Base-by-base conservation (phyloP, 1,284 basidiomycete species). In the Rhodotorula mucilaginosa region DNA sequence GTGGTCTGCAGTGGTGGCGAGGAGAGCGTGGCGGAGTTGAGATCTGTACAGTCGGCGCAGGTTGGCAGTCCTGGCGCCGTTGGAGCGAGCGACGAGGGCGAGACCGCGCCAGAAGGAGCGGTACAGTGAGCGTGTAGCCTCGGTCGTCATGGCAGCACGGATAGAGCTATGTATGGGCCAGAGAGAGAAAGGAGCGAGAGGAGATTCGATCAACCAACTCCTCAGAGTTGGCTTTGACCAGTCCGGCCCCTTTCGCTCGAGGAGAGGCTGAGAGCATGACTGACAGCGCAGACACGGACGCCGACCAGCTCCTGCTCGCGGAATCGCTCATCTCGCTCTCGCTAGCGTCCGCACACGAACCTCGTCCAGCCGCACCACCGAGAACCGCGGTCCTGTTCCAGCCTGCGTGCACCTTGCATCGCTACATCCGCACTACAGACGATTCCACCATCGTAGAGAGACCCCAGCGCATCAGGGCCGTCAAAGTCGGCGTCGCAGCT, bases 391-490 rank as follows among this genome's bases (percentile, higher is more conserved):
- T 74, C 58, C 57, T 76, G 44, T 68, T 76, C 58, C 74, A 76
- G 49, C 72, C 71, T 6, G 70, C 66, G 6, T 76, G 73, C 62
- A 23, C 80, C 5, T 77, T 80, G 66, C 93, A 97, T 80, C 86
- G 85, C 64, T 95, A 88, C 79, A 91, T 93, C 69, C 88, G 92
- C 23, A 88, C 88, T 19, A 83, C 86, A 67, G 84, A 84, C 2
- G 60, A 70, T 12, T 64, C 89, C 0, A 83, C 84, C 66, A 88
- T 95, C 69, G 87, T 93, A 29, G 93, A 97, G 80, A 86, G 91
- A n/a, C 93, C 93, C 0, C 90, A 95, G 80, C 87, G 93, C n/a
- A 82, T 97, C 21, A 86, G 88, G 59, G 92, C 93, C 0, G 87
- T 95, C 59, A 87, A 89, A 70, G 78, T 90, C 13, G 93, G 93